These are phyloP conservation scores for Chlorella sorokiniana DNA, from an alignment of 139 green algal species.

Conservation along the genomic window DNA sequence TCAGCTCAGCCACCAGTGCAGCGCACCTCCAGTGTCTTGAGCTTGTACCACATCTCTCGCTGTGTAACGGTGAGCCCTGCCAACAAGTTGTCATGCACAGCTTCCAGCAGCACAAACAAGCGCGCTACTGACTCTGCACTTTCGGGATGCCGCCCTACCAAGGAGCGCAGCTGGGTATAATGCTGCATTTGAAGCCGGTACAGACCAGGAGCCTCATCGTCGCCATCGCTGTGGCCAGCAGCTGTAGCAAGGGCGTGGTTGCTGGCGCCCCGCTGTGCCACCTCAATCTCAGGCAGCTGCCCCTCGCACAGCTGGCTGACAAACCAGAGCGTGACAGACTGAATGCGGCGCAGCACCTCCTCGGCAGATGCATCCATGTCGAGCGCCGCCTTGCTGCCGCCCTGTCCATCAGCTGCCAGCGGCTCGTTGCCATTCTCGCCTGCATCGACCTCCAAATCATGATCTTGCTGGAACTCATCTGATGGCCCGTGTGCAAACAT, in stretches of 20 bases:
- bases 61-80: constrained; percentile 57
- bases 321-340: constrained; percentile 22
- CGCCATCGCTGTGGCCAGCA: neutral
- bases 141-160: constrained; percentile 34
- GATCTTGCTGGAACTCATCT: too few species aligned
- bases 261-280: neutral
- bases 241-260: neutral
- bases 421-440: too few species aligned
- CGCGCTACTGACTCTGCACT: constrained; percentile 42
- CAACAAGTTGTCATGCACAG: constrained; percentile 62
- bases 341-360: constrained; percentile 36
- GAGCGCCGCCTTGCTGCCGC: neutral
- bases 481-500: too few species aligned
- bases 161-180: neutral
- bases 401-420: neutral
- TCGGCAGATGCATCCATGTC: constrained; percentile 17
- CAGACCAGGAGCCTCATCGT: neutral
- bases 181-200: constrained; percentile 13
- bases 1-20: neutral
- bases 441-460: too few species aligned
- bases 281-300: constrained; percentile 14
- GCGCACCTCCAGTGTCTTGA: constrained; percentile 44
- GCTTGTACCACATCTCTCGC: constrained; percentile 76
- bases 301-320: constrained; percentile 19
- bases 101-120: constrained; percentile 60